Percentiles rank a stretch among this genome's conserved stretches.
These are phyloP conservation scores for Ceratobasidium papillatum DNA, from an alignment of 1,284 basidiomycete species.

Conservation along the genomic window DNA sequence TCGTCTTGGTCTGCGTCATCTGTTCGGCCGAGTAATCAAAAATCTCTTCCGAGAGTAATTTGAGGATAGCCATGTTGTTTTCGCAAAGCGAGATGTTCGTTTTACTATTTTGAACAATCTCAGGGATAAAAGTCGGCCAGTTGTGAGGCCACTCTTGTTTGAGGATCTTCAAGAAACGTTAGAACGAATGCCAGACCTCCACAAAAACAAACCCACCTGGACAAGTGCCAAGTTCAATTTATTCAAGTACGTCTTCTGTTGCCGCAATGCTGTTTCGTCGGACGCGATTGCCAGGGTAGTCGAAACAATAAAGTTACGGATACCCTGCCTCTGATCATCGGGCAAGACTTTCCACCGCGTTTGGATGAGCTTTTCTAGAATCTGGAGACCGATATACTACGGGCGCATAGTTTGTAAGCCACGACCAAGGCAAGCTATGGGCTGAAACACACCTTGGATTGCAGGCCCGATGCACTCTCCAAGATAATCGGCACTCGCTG, in stretches of 20 bases:
- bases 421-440: conserved; percentile 13
- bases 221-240: conserved; percentile 98
- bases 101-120: conserved; percentile 97
- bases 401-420: conserved; percentile 22
- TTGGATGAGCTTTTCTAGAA: conserved; percentile 92
- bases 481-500: conserved; percentile 95
- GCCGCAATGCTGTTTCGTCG: conserved; percentile 82
- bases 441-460: conserved; percentile 79
- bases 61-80: conserved; percentile 99
- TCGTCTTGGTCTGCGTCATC: conserved; percentile 98
- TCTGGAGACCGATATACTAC: conserved; percentile 93
- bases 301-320: conserved; percentile 96
- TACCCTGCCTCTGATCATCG: conserved; percentile 92
- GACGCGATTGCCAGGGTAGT: conserved; percentile 92
- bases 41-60: conserved; percentile 97
- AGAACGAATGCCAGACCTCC: conserved; percentile 17
- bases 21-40: conserved; percentile 99
- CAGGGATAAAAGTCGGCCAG: conserved; percentile 98
- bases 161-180: conserved; percentile 72
- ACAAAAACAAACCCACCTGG: conserved; percentile 65
- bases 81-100: conserved; percentile 97
- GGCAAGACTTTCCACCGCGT: conserved; percentile 98
- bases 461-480: conserved; percentile 83
- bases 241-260: conserved; percentile 93
- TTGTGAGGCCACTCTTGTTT: conserved; percentile 99